Conservation (phyloP, 495 filamentous ascomycete genomes). For the Xylaria venustula region DNA sequence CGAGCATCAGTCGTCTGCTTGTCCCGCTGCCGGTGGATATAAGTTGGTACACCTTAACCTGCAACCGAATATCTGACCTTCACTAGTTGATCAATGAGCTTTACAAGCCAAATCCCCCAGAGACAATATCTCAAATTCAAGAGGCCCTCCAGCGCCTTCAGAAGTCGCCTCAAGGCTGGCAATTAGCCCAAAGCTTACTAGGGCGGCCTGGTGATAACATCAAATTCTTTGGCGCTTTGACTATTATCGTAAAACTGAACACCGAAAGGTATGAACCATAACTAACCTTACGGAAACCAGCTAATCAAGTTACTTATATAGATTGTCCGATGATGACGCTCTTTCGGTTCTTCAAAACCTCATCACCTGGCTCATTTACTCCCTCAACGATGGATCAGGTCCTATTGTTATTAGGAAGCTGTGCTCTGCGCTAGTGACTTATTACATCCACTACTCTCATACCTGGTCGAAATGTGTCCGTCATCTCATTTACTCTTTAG, state of each 20-base stretch:
- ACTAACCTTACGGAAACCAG: not conserved
- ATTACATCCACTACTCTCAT: slow-evolving; percentile 69
- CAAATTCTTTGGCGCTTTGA: slow-evolving; percentile 91
- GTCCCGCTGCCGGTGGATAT: no score
- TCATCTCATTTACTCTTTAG: slow-evolving; percentile 65
- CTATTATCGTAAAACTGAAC: slow-evolving; percentile 90
- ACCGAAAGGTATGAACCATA: slow-evolving; percentile 62
- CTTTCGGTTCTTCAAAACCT: slow-evolving; percentile 66
- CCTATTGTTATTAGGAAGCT: slow-evolving; percentile 77
- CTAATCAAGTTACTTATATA: slow-evolving; percentile 45
- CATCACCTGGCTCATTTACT: slow-evolving; percentile 62
- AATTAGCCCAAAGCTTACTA: slow-evolving; percentile 73
- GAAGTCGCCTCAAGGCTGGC: slow-evolving; percentile 76
- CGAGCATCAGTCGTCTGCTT: not conserved
- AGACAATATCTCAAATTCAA: slow-evolving; percentile 66
- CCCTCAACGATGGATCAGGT: slow-evolving; percentile 57
- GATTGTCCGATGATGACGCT: slow-evolving; percentile 60
- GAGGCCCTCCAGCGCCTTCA: slow-evolving; percentile 75
- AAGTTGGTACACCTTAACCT: slow-evolving; percentile 1
- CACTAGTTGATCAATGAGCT: slow-evolving; percentile 61
- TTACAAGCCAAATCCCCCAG: slow-evolving; percentile 65
- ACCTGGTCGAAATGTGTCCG: slow-evolving; percentile 68
- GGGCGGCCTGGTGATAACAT: slow-evolving; percentile 63
- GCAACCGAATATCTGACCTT: slow-evolving; percentile 11
- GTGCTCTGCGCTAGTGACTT: slow-evolving; percentile 75